Conservation (phyloP, 345 rosid species). For the Salix caprea region DNA sequence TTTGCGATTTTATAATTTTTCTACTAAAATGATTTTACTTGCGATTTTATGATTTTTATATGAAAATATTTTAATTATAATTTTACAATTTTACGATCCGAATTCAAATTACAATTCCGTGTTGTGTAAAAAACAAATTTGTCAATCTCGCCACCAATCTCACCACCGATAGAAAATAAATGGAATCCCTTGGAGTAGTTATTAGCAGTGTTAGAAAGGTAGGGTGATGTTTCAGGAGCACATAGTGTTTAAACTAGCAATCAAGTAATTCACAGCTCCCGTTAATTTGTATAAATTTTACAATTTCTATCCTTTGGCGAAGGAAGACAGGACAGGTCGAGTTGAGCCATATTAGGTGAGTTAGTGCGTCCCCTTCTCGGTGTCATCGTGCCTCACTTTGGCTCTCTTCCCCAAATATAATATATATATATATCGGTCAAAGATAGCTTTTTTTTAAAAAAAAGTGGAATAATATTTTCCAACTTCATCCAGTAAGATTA, state of each 20-base stretch:
- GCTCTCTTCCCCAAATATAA: constrained; percentile 12
- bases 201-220: no score
- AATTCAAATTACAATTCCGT: no score
- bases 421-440: background rate
- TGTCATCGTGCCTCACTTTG: constrained; percentile 27
- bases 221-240: no score
- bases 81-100: no score
- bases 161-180: background rate
- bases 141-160: background rate
- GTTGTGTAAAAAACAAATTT: no score
- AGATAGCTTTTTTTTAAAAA: background rate
- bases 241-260: no score
- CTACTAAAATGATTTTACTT: no score
- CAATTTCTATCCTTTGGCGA: no score
- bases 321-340: background rate
- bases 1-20: no score
- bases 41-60: no score
- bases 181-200: no score
- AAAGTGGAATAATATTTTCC: background rate
- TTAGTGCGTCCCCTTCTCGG: constrained; percentile 8
- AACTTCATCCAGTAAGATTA: constrained; percentile 14
- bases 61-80: no score
- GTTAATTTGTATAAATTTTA: background rate
- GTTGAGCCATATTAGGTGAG: constrained; percentile 23
- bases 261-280: background rate